phyloP scores from a whole-genome alignment of 139 green algal species.

The Picochlorum sp. region DNA sequence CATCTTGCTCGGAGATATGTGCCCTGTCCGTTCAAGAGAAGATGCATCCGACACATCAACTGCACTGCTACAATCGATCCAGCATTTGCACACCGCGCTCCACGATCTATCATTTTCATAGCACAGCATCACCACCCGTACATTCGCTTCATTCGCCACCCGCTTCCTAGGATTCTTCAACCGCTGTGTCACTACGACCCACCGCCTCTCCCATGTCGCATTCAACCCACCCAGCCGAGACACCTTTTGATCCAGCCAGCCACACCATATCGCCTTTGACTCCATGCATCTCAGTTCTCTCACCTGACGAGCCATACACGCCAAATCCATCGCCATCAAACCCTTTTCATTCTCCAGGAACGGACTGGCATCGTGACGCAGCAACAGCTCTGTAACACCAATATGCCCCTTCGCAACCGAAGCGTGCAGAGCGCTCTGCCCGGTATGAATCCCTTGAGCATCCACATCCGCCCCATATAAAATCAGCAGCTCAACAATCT shows the following conservation, averaged over 20 bases:
- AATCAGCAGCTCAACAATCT: conserved; percentile 9
- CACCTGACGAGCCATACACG: conserved; percentile 23
- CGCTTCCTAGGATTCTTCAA: conserved; percentile 5
- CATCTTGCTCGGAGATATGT: background rate
- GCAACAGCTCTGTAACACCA: conserved; percentile 23
- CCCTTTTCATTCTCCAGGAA: conserved; percentile 37
- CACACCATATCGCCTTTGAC: conserved; percentile 8
- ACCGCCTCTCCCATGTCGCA: conserved; percentile 16
- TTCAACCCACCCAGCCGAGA: conserved; percentile 2
- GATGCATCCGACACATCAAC: background rate
- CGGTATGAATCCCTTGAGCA: background rate
- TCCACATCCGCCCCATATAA: conserved; percentile 3
- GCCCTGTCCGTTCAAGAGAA: background rate
- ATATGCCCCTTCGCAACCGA: conserved; percentile 18
- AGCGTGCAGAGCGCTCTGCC: conserved; percentile 28
- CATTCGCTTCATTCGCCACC: background rate
- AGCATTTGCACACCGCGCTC: background rate
- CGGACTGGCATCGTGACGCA: conserved; percentile 21
- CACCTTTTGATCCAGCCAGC: conserved; percentile 32
- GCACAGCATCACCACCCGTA: background rate
- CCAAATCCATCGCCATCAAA: conserved; percentile 35
- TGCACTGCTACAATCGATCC: background rate
- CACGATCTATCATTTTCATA: background rate
- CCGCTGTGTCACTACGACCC: conserved; percentile 15
- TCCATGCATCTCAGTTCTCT: conserved; percentile 29